Conservation (phyloP, 768 basidiomycete species). For the Termitomyces sp. region DNA sequence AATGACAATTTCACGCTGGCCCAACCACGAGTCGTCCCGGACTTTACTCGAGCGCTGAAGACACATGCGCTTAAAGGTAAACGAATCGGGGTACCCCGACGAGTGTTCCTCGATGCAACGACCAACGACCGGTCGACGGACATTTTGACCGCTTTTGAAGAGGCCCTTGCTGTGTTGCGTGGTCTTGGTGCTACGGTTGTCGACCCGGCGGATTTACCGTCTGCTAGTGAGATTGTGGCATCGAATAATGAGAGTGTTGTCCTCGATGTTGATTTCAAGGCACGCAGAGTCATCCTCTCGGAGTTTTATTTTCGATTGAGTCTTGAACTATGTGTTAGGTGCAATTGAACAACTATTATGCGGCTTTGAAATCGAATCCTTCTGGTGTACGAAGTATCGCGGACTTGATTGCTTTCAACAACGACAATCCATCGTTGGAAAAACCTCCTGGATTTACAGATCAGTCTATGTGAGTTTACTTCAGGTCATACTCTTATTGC, state of each 20-base stretch:
- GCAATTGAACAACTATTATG: constrained; percentile 45
- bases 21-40: constrained; percentile 47
- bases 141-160: constrained; percentile 32
- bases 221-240: constrained; percentile 40
- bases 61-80: constrained; percentile 40
- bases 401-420: constrained; percentile 54
- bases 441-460: constrained; percentile 30
- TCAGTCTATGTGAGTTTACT: constrained; percentile 27
- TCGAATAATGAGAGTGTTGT: constrained; percentile 54
- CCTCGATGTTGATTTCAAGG: constrained; percentile 55
- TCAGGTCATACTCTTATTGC: too few species aligned
- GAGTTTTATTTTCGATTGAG: too few species aligned
- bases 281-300: constrained; percentile 10
- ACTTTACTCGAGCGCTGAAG: constrained; percentile 49
- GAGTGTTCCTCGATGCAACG: constrained; percentile 27
- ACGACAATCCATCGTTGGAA: constrained; percentile 46
- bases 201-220: constrained; percentile 58
- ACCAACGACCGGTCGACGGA: constrained; percentile 28
- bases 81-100: constrained; percentile 49
- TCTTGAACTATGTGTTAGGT: constrained; percentile 26
- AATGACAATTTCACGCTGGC: constrained; percentile 50
- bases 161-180: constrained; percentile 30
- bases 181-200: constrained; percentile 45
- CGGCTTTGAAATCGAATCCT: constrained; percentile 43
- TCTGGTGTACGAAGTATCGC: constrained; percentile 49